These are phyloP conservation scores for Flaveria sonorensis DNA, from an alignment of 129 eudicot genomes.

Conservation along the genomic window DNA sequence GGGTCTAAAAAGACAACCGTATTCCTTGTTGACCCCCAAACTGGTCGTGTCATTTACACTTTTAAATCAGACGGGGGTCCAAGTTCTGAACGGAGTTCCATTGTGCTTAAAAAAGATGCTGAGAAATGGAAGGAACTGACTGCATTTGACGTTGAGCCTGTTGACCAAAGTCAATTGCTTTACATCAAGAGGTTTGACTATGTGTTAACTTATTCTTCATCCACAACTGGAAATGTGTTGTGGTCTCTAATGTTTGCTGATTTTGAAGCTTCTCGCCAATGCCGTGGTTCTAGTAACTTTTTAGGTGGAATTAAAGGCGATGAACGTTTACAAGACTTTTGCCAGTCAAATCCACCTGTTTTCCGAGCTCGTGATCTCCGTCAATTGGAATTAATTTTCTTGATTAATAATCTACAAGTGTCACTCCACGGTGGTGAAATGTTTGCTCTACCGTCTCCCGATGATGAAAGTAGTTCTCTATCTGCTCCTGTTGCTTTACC, in stretches of 20 bases:
- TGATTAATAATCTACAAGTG: slow-evolving; percentile 30
- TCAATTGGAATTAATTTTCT: slow-evolving; percentile 44
- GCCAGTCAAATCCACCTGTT: slow-evolving; percentile 53
- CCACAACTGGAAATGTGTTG: slow-evolving; percentile 54
- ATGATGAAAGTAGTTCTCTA: slow-evolving; percentile 10
- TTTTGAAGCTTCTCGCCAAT: slow-evolving; percentile 67
- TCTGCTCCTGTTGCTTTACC: slow-evolving; percentile 13
- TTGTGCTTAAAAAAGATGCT: slow-evolving; percentile 42
- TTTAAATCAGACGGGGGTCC: slow-evolving; percentile 59
- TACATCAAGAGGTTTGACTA: slow-evolving; percentile 80
- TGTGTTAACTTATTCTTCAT: slow-evolving; percentile 54
- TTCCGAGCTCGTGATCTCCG: slow-evolving; percentile 65
- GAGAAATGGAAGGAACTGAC: slow-evolving; percentile 40
- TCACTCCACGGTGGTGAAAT: slow-evolving; percentile 45
- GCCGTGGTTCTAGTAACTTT: slow-evolving; percentile 50
- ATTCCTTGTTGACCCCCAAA: slow-evolving; percentile 68
- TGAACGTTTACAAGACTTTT: slow-evolving; percentile 34
- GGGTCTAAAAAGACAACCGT: slow-evolving; percentile 81
- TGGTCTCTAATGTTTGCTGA: slow-evolving; percentile 79
- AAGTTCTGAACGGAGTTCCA: slow-evolving; percentile 42
- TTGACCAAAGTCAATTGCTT: slow-evolving; percentile 50
- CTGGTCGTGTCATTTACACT: slow-evolving; percentile 65
- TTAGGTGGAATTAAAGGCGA: slow-evolving; percentile 41
- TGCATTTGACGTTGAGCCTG: slow-evolving; percentile 36
- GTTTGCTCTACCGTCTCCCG: slow-evolving; percentile 51